phyloP scores from a whole-genome alignment of 352 stramenopile genomes.

The Elongisporangium senticosum region DNA sequence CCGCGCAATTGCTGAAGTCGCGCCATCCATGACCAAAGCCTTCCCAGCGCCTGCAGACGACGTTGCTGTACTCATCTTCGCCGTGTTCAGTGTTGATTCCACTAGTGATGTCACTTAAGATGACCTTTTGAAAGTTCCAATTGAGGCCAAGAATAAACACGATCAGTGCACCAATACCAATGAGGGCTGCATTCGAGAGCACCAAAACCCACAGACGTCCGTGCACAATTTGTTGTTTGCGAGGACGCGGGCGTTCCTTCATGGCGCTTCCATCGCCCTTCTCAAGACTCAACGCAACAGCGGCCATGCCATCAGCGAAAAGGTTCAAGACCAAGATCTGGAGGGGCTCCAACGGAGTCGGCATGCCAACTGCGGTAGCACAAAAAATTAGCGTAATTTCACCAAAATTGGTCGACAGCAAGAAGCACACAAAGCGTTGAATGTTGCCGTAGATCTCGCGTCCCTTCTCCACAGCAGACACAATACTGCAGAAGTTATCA shows the following conservation, averaged over 20 bases:
- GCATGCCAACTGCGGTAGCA: constrained; percentile 61
- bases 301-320: constrained; percentile 93
- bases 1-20: constrained; percentile 43
- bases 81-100: constrained; percentile 31
- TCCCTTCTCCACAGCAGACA: constrained; percentile 94
- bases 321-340: constrained; percentile 98
- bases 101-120: constrained; percentile 47
- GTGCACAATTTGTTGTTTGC: constrained; percentile 54
- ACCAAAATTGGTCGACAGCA: constrained; percentile 96
- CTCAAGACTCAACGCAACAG: constrained; percentile 62
- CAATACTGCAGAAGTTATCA: constrained; percentile 98
- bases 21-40: constrained; percentile 38
- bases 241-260: constrained; percentile 45
- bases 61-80: constrained; percentile 32
- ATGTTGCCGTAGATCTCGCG: constrained; percentile 98
- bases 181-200: constrained; percentile 59
- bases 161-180: constrained; percentile 42
- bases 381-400: constrained; percentile 87
- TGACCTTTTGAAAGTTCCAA: constrained; percentile 63
- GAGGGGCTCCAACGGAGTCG: constrained; percentile 89
- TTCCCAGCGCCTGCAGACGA: constrained; percentile 52
- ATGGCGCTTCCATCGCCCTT: constrained; percentile 72
- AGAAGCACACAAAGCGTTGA: constrained; percentile 96
- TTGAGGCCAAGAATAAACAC: constrained; percentile 60
- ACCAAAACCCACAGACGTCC: constrained; percentile 65